Conservation (phyloP, 2,329 filamentous ascomycete genomes). For the Chlorencoelia australis region DNA sequence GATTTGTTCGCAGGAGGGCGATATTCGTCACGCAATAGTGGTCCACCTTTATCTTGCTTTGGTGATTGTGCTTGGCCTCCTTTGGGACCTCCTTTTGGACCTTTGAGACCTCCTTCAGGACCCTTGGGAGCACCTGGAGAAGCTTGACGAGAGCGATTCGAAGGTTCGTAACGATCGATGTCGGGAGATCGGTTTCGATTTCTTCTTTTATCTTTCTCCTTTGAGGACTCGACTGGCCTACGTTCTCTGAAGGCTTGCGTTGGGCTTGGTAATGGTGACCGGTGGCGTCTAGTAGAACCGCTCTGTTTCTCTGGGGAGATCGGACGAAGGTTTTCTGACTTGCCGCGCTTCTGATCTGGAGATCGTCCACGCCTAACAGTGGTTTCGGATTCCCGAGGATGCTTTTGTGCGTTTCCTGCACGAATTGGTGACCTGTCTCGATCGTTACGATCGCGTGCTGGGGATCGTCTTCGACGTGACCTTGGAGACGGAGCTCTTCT, state of each 20-base stretch:
- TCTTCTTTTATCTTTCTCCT: too few relatives aligned
- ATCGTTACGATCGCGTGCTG: conserved; percentile 15
- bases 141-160: conserved; percentile 19
- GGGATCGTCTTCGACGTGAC: conserved; percentile 22
- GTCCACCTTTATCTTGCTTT: conserved; percentile 14
- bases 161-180: conserved; percentile 22
- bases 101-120: too few relatives aligned
- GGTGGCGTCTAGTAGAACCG: too few relatives aligned
- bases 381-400: conserved; percentile 16
- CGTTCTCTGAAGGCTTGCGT: too few relatives aligned
- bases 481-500: conserved; percentile 20
- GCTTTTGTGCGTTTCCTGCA: conserved; percentile 19
- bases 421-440: conserved; percentile 11
- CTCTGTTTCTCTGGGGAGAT: conserved; percentile 7
- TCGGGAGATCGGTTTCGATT: conserved; percentile 18
- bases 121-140: conserved; percentile 20
- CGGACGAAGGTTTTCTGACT: conserved; percentile 14
- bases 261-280: too few relatives aligned
- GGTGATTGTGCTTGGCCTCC: conserved; percentile 17
- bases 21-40: conserved; percentile 21
- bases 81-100: conserved; percentile 19
- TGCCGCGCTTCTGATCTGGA: conserved; percentile 19
- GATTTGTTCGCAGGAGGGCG: conserved; percentile 14
- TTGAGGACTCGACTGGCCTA: too few relatives aligned
- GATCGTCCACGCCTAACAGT: conserved; percentile 23